A percentile compares a stretch with the other conserved stretches of the same genome.
phyloP scores from a whole-genome alignment of 1,284 basidiomycete species.

The Tilletia walkeri region DNA sequence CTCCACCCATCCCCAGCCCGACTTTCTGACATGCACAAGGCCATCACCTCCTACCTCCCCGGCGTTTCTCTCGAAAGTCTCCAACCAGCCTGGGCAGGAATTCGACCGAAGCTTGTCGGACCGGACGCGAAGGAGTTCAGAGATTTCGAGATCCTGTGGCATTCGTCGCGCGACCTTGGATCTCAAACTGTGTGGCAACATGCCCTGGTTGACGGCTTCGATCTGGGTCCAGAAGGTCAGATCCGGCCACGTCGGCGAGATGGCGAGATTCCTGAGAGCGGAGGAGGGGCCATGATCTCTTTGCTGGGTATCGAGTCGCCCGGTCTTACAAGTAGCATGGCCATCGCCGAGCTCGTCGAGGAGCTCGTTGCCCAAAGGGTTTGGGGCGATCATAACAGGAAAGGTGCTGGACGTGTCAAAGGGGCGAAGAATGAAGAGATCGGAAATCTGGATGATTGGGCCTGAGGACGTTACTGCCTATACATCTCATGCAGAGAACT shows the following conservation, averaged over 20 bases:
- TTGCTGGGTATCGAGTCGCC: conserved; percentile 64
- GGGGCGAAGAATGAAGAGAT: conserved; percentile 42
- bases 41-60: conserved; percentile 67
- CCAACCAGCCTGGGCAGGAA: conserved; percentile 83
- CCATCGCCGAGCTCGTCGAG: conserved; percentile 60
- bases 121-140: conserved; percentile 71
- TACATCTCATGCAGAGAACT: neutral
- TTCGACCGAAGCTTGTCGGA: conserved; percentile 81
- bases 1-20: conserved; percentile 34
- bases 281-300: conserved; percentile 44
- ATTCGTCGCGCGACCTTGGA: conserved; percentile 34
- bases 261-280: neutral
- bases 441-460: conserved; percentile 41
- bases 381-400: conserved; percentile 44
- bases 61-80: conserved; percentile 67
- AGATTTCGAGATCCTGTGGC: conserved; percentile 67
- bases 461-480: conserved; percentile 20
- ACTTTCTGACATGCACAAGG: conserved; percentile 42
- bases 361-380: conserved; percentile 57
- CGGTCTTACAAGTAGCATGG: conserved; percentile 60
- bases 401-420: conserved; percentile 24
- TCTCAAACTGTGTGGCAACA: conserved; percentile 44
- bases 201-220: neutral
- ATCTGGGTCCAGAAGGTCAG: neutral
- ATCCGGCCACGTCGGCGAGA: neutral